Percentiles rank a stretch among this genome's conserved stretches.
These are phyloP conservation scores for Aspergillus affinis DNA, from an alignment of 495 filamentous ascomycete genomes.

Conservation along the genomic window DNA sequence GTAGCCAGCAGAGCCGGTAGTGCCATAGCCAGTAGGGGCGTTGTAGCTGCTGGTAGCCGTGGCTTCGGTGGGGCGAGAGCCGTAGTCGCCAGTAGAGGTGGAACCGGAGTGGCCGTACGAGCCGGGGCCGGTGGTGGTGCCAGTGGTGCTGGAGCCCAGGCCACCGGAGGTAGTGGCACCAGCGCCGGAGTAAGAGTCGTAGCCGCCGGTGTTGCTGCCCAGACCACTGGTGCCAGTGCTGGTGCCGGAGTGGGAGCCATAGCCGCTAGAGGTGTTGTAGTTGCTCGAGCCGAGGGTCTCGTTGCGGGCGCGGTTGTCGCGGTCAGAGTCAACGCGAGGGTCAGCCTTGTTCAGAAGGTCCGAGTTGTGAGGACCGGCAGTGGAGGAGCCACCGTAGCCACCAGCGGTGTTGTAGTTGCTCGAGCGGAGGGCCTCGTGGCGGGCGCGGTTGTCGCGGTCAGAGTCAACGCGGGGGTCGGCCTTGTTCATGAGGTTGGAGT, in stretches of 20 bases:
- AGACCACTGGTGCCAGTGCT: too few species aligned
- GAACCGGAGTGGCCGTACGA: background rate
- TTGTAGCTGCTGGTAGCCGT: too few species aligned
- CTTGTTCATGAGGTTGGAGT: constrained; percentile 32
- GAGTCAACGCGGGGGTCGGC: constrained; percentile 13
- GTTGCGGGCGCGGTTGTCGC: background rate
- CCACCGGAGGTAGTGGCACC: constrained; percentile 11
- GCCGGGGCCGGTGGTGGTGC: constrained; percentile 7
- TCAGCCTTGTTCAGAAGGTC: constrained; percentile 10
- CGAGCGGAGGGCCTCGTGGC: background rate
- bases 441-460: constrained; percentile 9
- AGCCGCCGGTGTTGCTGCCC: background rate
- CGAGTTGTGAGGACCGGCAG: constrained; percentile 20
- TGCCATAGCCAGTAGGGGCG: too few species aligned
- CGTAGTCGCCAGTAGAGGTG: constrained; percentile 22
- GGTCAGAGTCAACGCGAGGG: constrained; percentile 11
- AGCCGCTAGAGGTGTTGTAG: background rate
- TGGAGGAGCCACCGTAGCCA: too few species aligned
- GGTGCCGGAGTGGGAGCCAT: too few species aligned
- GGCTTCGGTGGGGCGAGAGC: constrained; percentile 4
- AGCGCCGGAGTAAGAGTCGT: background rate
- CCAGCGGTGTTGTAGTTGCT: background rate
- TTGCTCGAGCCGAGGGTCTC: background rate
- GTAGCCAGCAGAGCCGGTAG: background rate
- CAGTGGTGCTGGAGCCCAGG: constrained; percentile 8